Evolutionary conservation across 768 basidiomycete genomes (phyloP).

Genomic region (Tylopilus plumbeoviolaceoides): DNA sequence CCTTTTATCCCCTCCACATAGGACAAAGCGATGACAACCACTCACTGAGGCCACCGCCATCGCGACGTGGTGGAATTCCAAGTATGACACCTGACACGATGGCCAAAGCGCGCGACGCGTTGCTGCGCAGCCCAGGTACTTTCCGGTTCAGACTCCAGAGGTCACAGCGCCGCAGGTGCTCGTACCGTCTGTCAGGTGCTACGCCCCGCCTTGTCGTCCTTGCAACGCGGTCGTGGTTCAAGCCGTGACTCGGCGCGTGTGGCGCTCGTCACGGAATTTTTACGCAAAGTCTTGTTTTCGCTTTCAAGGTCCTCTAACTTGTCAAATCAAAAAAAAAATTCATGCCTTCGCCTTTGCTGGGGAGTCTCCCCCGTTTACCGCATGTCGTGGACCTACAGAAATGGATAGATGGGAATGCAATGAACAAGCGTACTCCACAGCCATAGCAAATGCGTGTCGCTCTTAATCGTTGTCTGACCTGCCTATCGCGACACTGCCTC

Average conservation of each 20-base stretch:
- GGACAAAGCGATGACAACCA: slow-evolving; percentile 9
- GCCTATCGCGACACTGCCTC: too few species aligned
- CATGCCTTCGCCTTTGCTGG: not conserved
- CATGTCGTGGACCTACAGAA: not conserved
- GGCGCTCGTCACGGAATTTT: too few species aligned
- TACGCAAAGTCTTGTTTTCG: too few species aligned
- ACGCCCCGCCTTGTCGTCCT: too few species aligned
- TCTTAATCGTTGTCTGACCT: too few species aligned
- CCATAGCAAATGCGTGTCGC: not conserved
- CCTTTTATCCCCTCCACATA: slow-evolving; percentile 11
- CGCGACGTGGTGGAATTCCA: not conserved
- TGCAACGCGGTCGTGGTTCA: too few species aligned
- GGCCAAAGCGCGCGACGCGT: slow-evolving; percentile 13
- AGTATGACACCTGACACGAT: slow-evolving; percentile 8
- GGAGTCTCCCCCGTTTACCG: not conserved
- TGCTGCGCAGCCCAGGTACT: not conserved
- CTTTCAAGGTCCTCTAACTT: not conserved
- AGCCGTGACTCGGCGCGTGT: too few species aligned
- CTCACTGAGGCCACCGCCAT: slow-evolving; percentile 19
- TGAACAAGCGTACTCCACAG: not conserved
- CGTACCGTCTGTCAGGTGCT: too few species aligned
- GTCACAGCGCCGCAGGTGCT: not conserved
- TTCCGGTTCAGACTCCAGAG: not conserved
- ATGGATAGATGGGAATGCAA: not conserved
- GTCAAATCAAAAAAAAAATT: not conserved